phyloP scores from a whole-genome alignment of 345 rosid genomes.

The Salix dunnii region DNA sequence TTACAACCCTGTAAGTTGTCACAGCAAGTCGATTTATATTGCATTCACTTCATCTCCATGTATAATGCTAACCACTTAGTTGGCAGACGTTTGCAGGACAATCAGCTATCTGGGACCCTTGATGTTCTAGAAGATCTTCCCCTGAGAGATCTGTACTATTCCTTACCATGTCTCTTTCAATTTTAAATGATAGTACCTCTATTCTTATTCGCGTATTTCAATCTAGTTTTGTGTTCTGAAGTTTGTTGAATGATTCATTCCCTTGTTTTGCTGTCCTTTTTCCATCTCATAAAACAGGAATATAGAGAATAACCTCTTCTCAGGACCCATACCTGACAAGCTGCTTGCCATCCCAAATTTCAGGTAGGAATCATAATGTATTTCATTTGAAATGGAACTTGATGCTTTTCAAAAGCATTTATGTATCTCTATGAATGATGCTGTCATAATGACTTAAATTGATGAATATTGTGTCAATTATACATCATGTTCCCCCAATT shows the following conservation, averaged over 20 bases:
- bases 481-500: background rate
- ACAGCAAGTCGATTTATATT: background rate
- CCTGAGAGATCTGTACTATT: conserved; percentile 69
- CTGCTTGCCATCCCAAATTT: conserved; percentile 66
- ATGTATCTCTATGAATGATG: background rate
- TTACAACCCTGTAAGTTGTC: conserved; percentile 75
- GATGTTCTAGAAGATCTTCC: conserved; percentile 85
- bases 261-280: conserved; percentile 7
- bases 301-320: conserved; percentile 79
- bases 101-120: conserved; percentile 81
- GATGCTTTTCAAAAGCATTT: background rate
- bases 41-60: background rate
- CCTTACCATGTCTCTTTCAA: conserved; percentile 24
- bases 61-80: conserved; percentile 34
- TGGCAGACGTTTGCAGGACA: conserved; percentile 83
- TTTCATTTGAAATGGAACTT: background rate
- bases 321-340: conserved; percentile 83
- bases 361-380: conserved; percentile 39
- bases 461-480: background rate
- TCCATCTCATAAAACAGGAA: conserved; percentile 48
- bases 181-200: background rate
- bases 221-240: background rate
- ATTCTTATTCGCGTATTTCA: background rate
- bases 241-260: background rate
- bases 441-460: background rate